Evolutionary conservation across 1,284 basidiomycete species (phyloP).

Genomic region (Mycena sp.): DNA sequence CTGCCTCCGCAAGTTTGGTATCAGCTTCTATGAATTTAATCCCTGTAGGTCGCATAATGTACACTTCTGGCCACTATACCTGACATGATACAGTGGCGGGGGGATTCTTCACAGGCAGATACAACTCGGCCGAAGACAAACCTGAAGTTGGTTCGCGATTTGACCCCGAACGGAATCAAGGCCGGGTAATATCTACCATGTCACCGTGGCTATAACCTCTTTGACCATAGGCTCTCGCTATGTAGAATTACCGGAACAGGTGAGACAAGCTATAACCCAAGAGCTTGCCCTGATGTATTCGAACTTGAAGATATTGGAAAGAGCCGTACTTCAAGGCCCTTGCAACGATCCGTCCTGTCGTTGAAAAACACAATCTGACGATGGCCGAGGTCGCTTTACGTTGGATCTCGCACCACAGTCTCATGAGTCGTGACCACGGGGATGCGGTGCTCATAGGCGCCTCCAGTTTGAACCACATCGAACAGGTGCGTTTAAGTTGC

Average conservation of each 20-base stretch:
- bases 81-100: conserved; percentile 35
- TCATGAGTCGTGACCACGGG: conserved; percentile 49
- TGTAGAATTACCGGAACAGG: conserved; percentile 7
- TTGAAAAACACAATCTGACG: conserved; percentile 44
- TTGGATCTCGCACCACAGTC: conserved; percentile 55
- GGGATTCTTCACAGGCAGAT: conserved; percentile 56
- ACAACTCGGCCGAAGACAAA: conserved; percentile 41
- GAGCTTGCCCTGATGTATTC: neutral
- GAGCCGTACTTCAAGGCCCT: conserved; percentile 52
- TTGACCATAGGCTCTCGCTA: neutral
- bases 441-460: conserved; percentile 56
- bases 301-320: conserved; percentile 44
- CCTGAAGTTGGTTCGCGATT: conserved; percentile 46
- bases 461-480: conserved; percentile 49
- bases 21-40: conserved; percentile 27
- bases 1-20: conserved; percentile 27
- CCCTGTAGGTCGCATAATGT: conserved; percentile 1
- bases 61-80: neutral
- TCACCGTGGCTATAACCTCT: neutral
- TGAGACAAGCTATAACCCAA: neutral
- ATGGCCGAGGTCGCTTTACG: conserved; percentile 54
- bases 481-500: conserved; percentile 37
- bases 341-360: conserved; percentile 42
- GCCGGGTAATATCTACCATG: neutral
- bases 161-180: conserved; percentile 30